Base-by-base conservation (phyloP, 441 rosid species). In the Eruca vesicaria region DNA sequence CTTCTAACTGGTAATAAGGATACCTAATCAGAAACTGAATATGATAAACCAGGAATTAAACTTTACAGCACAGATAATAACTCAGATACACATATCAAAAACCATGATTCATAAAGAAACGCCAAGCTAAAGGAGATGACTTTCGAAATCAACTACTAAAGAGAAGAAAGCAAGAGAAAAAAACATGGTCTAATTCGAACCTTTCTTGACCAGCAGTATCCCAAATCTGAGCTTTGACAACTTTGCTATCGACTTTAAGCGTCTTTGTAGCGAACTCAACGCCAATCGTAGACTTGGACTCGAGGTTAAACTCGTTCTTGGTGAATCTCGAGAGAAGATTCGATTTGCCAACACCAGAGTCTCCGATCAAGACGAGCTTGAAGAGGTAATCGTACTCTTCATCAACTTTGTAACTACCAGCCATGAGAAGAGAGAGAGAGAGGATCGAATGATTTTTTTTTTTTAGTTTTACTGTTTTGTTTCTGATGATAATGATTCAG, bases 191-290 rank as follows among this genome's bases (percentile, higher is more conserved):
- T 21, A 9, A n/a, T n/a, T n/a, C 73, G 53, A 19, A 82, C 88
- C 91, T 86, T 67, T 87, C 89, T 69, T 86, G 91, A 21, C 89
- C 91, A 79, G 91, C 91, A 61, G 91, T 87, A 74, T 87, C 91
- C 91, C 91, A 87, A 80, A 86, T 87, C 86, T 84, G 89, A 78
- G 91, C 89, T 85, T 87, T 86, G 79, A 87, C 56, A 72, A 87
- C 86, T 79, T 87, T 87, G 45, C 67, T 71, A 67, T 87, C 81
- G 55, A 87, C 63, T 68, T 33, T 81, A 71, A 80, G 71, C 36
- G 85, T 85, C 78, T 85, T 84, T 3, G 89, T 86, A 60, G 88
- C 90, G 68, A 86, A 86, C 74, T 86, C 88, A 31, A 86, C 90
- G 20, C 90, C 90, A n/a, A 86, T 86, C n/a, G 90, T 86, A 64